A percentile compares a stretch with the other conserved stretches of the same genome.
phyloP scores from a whole-genome alignment of 352 stramenopile genomes.

The Elongisporangium senticosum region DNA sequence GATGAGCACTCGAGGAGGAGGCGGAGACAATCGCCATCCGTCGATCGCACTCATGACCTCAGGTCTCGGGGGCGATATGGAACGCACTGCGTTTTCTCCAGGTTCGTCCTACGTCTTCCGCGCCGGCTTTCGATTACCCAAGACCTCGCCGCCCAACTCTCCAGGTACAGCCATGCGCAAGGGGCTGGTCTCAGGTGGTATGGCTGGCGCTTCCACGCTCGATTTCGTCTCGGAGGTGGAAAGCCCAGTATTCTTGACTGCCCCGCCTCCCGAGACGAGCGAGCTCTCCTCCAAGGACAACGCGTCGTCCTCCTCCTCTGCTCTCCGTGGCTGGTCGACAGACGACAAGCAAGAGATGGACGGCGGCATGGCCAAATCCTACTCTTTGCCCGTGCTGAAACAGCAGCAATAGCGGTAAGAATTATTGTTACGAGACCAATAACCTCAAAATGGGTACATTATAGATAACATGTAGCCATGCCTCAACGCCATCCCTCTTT shows the following conservation, averaged over 20 bases:
- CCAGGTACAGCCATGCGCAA: conserved; percentile 5
- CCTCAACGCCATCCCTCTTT: not conserved
- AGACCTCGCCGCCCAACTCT: conserved; percentile 27
- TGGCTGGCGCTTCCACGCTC: not conserved
- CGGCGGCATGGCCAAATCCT: conserved; percentile 35
- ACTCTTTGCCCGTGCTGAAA: conserved; percentile 43
- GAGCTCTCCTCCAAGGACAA: conserved; percentile 16
- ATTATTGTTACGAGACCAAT: not conserved
- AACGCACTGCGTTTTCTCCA: conserved; percentile 32
- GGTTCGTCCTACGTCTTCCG: conserved; percentile 40
- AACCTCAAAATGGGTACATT: not conserved
- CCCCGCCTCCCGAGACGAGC: conserved; percentile 8
- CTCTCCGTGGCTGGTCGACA: conserved; percentile 30
- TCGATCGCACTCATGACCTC: conserved; percentile 24
- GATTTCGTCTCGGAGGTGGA: not conserved
- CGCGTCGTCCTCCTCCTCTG: conserved; percentile 13
- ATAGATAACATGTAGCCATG: not conserved
- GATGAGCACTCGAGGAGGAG: conserved; percentile 13
- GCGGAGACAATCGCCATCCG: conserved; percentile 8
- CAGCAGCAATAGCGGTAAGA: conserved; percentile 16
- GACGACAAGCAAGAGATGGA: conserved; percentile 23
- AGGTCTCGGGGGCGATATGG: conserved; percentile 21
- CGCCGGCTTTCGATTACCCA: conserved; percentile 50
- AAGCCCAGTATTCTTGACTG: not conserved
- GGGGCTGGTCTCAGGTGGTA: conserved; percentile 1